Conservation (phyloP, 1,139 yeast genomes). For the Meyerozyma guilliermondii region DNA sequence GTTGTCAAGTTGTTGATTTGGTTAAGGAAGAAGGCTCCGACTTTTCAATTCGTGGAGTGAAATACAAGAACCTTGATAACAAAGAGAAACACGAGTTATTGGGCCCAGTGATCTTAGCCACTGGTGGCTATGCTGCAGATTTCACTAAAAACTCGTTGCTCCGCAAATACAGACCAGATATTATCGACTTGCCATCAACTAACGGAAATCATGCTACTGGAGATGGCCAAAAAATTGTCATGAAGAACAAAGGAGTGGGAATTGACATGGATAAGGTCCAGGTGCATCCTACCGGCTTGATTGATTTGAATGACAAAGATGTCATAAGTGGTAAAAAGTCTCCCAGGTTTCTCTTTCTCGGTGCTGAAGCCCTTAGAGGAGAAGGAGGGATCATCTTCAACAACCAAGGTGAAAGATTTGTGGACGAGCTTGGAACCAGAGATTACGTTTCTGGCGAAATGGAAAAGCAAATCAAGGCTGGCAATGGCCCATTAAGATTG, state of each 20-base stretch:
- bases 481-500: constrained; percentile 49
- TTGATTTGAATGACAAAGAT: constrained; percentile 57
- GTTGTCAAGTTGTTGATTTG: constrained; percentile 54
- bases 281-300: constrained; percentile 78
- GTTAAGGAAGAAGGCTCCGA: constrained; percentile 25
- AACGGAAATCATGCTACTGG: constrained; percentile 75
- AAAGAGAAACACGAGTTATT: constrained; percentile 25
- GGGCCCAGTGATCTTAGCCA: constrained; percentile 68
- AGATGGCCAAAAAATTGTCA: constrained; percentile 63
- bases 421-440: constrained; percentile 66
- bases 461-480: constrained; percentile 39
- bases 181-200: constrained; percentile 61
- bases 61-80: constrained; percentile 37
- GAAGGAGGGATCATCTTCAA: constrained; percentile 71
- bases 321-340: constrained; percentile 33
- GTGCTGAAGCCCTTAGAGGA: constrained; percentile 77
- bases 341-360: constrained; percentile 58
- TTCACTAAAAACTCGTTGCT: constrained; percentile 49
- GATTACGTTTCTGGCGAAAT: constrained; percentile 64
- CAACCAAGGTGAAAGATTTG: constrained; percentile 60
- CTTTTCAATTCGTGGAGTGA: constrained; percentile 40
- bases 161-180: constrained; percentile 56
- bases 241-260: constrained; percentile 54
- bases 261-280: constrained; percentile 76
- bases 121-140: constrained; percentile 75